These are phyloP conservation scores for Annulohypoxylon stygium DNA, from an alignment of 495 filamentous ascomycete species.

Conservation along the genomic window DNA sequence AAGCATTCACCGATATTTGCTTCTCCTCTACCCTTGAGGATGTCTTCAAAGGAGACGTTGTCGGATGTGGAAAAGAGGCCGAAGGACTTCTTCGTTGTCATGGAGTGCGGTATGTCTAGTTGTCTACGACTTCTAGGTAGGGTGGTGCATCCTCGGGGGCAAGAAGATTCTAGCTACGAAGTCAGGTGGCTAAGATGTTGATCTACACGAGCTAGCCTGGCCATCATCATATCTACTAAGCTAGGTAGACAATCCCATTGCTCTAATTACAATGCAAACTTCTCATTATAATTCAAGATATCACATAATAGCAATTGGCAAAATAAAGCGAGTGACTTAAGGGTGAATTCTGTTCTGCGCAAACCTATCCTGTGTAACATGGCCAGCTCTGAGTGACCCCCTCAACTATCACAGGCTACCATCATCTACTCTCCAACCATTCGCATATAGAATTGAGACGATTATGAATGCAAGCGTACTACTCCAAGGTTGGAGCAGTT, in stretches of 20 bases:
- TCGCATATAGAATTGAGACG: not conserved
- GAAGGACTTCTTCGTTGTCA: not conserved
- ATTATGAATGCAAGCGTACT: not conserved
- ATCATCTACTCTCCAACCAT: not conserved
- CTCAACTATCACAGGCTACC: not conserved
- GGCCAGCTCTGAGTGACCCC: not conserved
- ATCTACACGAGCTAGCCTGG: not conserved
- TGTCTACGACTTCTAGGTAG: not conserved
- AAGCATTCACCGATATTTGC: conserved; percentile 1
- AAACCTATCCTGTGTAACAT: not conserved
- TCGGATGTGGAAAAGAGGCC: not conserved
- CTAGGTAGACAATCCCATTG: not conserved
- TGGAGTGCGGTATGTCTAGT: not conserved
- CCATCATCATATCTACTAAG: not conserved
- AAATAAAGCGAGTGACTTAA: not conserved
- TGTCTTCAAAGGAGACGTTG: not conserved
- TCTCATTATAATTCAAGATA: not conserved
- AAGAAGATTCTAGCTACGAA: not conserved
- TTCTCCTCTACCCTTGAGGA: not conserved
- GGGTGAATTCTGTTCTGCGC: not conserved
- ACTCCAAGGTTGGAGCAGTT: not conserved
- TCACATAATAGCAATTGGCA: not conserved
- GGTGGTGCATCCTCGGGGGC: not conserved
- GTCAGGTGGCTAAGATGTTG: not conserved
- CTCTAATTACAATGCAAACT: not conserved